phyloP scores from a whole-genome alignment of 73 alveolate genomes.

The Stentor roeselii region DNA sequence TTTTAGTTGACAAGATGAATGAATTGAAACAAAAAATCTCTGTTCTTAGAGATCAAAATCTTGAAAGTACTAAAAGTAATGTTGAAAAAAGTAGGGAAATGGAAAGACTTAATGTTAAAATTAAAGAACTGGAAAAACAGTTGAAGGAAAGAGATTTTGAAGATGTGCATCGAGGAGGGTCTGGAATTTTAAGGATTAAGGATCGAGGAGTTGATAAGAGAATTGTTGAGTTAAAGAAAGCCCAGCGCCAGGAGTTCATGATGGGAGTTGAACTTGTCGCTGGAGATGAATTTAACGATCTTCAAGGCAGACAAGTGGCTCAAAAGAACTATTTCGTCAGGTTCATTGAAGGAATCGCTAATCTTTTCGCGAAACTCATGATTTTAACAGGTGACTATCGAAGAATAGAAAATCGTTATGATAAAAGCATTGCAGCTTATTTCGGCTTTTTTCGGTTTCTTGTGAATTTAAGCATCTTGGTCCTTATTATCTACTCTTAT shows the following conservation, averaged over 20 bases:
- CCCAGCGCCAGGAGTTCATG: slow-evolving; percentile 38
- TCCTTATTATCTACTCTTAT: slow-evolving; percentile 11
- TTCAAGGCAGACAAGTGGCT: slow-evolving; percentile 26
- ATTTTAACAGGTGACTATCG: slow-evolving; percentile 28
- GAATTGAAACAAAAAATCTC: slow-evolving; percentile 50
- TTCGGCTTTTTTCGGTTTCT: slow-evolving; percentile 36
- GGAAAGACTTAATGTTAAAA: slow-evolving; percentile 46
- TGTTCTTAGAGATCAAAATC: slow-evolving; percentile 53
- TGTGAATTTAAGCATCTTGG: slow-evolving; percentile 35
- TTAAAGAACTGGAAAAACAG: slow-evolving; percentile 46
- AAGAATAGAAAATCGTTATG: slow-evolving; percentile 33
- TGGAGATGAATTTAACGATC: background rate
- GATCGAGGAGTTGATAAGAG: slow-evolving; percentile 59
- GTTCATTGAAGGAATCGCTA: slow-evolving; percentile 19
- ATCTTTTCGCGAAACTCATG: slow-evolving; percentile 8
- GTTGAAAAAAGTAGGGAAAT: slow-evolving; percentile 39
- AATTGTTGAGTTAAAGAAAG: slow-evolving; percentile 41
- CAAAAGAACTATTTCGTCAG: slow-evolving; percentile 34
- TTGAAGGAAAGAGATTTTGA: slow-evolving; percentile 46
- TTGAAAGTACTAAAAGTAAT: slow-evolving; percentile 46
- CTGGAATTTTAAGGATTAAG: slow-evolving; percentile 51
- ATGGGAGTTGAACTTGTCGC: slow-evolving; percentile 2
- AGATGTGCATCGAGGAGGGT: slow-evolving; percentile 41
- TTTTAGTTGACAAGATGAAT: slow-evolving; percentile 47
- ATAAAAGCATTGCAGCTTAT: slow-evolving; percentile 37